phyloP scores from a whole-genome alignment of 805 yeast genomes.

The Pichia insulana region DNA sequence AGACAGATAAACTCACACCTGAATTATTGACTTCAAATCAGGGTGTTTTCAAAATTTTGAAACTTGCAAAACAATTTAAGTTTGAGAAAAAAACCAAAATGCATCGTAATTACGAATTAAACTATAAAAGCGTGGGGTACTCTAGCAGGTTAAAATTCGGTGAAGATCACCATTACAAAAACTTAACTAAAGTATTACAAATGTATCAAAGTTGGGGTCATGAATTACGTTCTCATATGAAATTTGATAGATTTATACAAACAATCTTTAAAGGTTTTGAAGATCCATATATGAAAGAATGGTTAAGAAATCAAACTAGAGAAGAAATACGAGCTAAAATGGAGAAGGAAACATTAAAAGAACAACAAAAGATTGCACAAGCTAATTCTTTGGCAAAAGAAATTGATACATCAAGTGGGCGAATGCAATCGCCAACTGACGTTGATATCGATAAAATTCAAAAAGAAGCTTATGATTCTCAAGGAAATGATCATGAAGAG shows the following conservation, averaged over 20 bases:
- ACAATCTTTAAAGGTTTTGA: conserved; percentile 43
- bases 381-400: background rate
- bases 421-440: background rate
- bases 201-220: conserved; percentile 74
- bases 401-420: background rate
- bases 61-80: conserved; percentile 27
- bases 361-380: background rate
- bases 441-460: background rate
- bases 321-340: conserved; percentile 27
- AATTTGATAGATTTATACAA: conserved; percentile 58
- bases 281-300: conserved; percentile 31
- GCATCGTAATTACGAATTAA: conserved; percentile 11
- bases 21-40: conserved; percentile 39
- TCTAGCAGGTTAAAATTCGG: conserved; percentile 15
- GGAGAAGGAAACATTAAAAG: background rate
- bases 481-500: conserved; percentile 4
- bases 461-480: background rate
- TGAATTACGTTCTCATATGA: conserved; percentile 68
- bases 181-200: conserved; percentile 40
- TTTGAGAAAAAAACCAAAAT: conserved; percentile 19
- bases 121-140: conserved; percentile 4
- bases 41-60: conserved; percentile 51
- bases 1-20: conserved; percentile 41
- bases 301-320: conserved; percentile 32
- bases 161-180: conserved; percentile 39